phyloP scores from a whole-genome alignment of 495 filamentous ascomycete species.

The Annulohypoxylon nitens region DNA sequence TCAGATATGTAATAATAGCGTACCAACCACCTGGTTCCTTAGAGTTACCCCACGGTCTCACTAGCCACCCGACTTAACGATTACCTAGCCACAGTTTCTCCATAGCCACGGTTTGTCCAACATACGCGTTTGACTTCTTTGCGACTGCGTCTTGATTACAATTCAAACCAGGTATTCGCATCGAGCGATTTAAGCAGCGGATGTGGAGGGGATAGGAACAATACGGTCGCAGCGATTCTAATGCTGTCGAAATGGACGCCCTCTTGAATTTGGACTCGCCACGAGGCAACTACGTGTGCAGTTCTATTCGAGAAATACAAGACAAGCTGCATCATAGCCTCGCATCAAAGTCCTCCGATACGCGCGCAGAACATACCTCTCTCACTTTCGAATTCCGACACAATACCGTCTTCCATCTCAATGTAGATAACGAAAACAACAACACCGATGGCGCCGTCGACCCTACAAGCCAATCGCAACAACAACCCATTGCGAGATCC shows the following conservation, averaged over 20 bases:
- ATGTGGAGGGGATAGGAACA: slow-evolving; percentile 8
- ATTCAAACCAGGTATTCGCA: slow-evolving; percentile 18
- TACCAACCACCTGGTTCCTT: background rate
- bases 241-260: slow-evolving; percentile 52
- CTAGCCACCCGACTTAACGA: background rate
- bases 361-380: slow-evolving; percentile 58
- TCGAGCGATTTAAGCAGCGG: slow-evolving; percentile 15
- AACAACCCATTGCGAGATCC: slow-evolving; percentile 37
- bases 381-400: slow-evolving; percentile 56
- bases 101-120: slow-evolving; percentile 9
- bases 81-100: slow-evolving; percentile 3
- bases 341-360: slow-evolving; percentile 52
- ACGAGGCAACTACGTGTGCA: slow-evolving; percentile 52
- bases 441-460: slow-evolving; percentile 43
- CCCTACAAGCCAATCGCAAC: slow-evolving; percentile 46
- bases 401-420: slow-evolving; percentile 53
- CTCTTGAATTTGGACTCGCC: slow-evolving; percentile 47
- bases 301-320: slow-evolving; percentile 58
- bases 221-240: background rate
- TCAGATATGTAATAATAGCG: too few species aligned
- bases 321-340: slow-evolving; percentile 54
- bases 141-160: slow-evolving; percentile 16
- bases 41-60: background rate
- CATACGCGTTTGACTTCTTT: slow-evolving; percentile 32
- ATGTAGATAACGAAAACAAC: slow-evolving; percentile 52